A percentile compares a stretch with the other conserved stretches of the same genome.
Conservation (phyloP, 495 filamentous ascomycete species). For the Aspergillus avenaceus region DNA sequence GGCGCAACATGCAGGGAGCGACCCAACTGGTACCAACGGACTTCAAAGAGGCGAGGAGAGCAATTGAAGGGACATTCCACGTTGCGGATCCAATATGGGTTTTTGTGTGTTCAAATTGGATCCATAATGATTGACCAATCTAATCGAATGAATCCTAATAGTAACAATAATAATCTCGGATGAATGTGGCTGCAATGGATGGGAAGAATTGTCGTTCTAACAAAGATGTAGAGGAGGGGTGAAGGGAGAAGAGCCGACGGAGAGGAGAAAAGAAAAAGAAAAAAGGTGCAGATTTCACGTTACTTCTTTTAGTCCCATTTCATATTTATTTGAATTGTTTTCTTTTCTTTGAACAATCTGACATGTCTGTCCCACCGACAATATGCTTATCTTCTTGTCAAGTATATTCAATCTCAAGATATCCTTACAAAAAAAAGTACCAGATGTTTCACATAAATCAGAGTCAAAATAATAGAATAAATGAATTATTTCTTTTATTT, state of each 20-base stretch:
- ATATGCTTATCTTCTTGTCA: no score
- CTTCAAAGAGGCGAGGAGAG: constrained; percentile 4
- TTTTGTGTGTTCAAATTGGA: neutral
- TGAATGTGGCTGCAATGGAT: neutral
- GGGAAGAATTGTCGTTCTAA: neutral
- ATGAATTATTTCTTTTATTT: neutral
- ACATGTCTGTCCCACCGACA: no score
- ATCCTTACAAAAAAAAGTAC: no score
- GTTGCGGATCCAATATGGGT: constrained; percentile 10
- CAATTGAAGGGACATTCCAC: constrained; percentile 14
- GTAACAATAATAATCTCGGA: neutral
- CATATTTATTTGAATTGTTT: no score
- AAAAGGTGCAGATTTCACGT: no score
- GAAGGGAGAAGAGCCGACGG: neutral
- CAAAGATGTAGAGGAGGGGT: neutral
- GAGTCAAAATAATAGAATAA: neutral
- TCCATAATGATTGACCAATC: neutral
- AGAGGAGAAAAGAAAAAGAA: no score
- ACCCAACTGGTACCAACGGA: constrained; percentile 13
- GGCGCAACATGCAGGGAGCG: constrained; percentile 12
- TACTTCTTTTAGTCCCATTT: no score
- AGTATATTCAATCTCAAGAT: no score
- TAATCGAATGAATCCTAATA: neutral
- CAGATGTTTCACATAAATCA: no score
- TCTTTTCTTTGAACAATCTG: no score